Evolutionary conservation across 2,329 filamentous ascomycete species (phyloP).

Genomic region (Neofusicoccum parvum): DNA sequence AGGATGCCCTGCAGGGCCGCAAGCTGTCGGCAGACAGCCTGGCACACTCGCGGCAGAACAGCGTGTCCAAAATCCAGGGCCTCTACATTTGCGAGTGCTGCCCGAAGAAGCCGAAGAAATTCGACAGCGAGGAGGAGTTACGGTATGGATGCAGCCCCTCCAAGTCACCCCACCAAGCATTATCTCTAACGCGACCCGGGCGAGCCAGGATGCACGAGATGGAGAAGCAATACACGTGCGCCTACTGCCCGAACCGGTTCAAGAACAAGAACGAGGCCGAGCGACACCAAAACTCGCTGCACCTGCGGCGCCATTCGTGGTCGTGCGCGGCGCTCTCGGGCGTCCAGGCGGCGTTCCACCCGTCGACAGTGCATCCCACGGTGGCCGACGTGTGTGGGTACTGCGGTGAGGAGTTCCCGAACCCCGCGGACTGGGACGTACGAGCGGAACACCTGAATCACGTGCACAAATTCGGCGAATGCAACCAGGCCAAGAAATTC

Average conservation of each 20-base stretch:
- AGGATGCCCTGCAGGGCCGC: constrained; percentile 33
- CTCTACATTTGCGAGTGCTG: constrained; percentile 87
- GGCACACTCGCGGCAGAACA: constrained; percentile 51
- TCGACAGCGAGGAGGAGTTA: constrained; percentile 80
- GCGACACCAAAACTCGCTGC: constrained; percentile 91
- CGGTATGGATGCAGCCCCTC: constrained; percentile 61
- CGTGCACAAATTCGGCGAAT: constrained; percentile 95
- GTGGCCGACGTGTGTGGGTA: constrained; percentile 85
- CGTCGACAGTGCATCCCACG: constrained; percentile 65
- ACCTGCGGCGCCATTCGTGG: constrained; percentile 92
- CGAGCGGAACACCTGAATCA: constrained; percentile 85
- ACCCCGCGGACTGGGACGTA: constrained; percentile 84
- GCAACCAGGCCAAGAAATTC: constrained; percentile 98
- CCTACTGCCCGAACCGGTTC: constrained; percentile 91
- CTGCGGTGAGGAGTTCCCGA: constrained; percentile 90
- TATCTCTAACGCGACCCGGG: constrained; percentile 22
- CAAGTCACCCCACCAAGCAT: not conserved
- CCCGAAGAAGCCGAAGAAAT: constrained; percentile 95
- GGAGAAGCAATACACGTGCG: constrained; percentile 95
- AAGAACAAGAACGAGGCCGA: constrained; percentile 99
- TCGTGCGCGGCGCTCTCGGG: constrained; percentile 83
- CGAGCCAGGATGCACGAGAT: constrained; percentile 74
- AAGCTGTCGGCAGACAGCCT: constrained; percentile 53
- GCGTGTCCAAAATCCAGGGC: constrained; percentile 57
- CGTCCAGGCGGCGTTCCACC: constrained; percentile 81